Base-by-base conservation (phyloP, 2,329 filamentous ascomycete species). In the Aureobasidium mangrovei region DNA sequence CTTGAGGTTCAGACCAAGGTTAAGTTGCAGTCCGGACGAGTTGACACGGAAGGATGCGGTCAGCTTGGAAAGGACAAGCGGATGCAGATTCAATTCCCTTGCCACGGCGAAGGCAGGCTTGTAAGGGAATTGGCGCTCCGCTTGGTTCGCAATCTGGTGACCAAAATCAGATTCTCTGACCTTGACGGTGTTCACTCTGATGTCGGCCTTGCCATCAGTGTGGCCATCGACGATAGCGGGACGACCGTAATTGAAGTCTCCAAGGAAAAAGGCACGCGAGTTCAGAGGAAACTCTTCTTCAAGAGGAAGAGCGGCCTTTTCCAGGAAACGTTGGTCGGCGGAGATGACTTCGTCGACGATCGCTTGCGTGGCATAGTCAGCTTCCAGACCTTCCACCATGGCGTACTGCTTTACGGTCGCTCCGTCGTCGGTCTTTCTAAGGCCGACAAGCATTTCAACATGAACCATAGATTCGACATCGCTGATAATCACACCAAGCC, bases 1-100 rank as follows among this genome's bases (percentile, higher is more conserved):
- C 69, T 98, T 98, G 61, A 98, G 78, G 65, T 98, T 98, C 58
- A 98, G 77, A 0, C 93, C 93, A 27, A 98, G 75, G 63, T 98
- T 98, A 58, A 95, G 78, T 62, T 88, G 86, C 56, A 90, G 76
- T 28, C 87, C 89, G 55, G 88, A 88, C 3, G 91, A 82, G 18
- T 82, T 82, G 55, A 98, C 87, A 53, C 85, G 86, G 69, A 95
- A 97, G 0, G 91, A 91, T 1, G 93, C 95, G 0, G 93, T 97
- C 63, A 98, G 87, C 76, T 95, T 98, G 70, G 91, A 95, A 32
- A 98, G 75, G 2, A 93, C 86, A 47, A 98, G 77, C 6, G 91
- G 86, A 60, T 95, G 91, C 58, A 98, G 76, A 4, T 81, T 79
- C 8, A 98, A 77, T 66, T 86, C 83, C 64, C 83, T 86, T 10